Base-by-base conservation (phyloP, 2,329 filamentous ascomycete species). In the Penicillium sp. region DNA sequence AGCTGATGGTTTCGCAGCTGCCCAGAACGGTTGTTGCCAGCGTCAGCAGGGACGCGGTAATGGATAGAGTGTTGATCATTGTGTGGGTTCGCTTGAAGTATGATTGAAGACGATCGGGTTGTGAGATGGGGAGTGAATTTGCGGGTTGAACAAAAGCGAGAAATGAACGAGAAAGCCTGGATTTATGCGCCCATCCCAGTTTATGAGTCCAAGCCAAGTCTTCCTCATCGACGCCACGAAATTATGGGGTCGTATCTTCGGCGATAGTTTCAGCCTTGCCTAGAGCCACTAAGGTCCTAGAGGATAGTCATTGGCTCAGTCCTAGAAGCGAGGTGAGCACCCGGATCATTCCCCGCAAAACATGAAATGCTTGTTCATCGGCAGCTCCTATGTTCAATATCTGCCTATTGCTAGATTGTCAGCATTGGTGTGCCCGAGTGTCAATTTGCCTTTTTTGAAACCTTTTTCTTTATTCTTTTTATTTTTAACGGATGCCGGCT, bases 1-100 rank as follows among this genome's bases (percentile, higher is more conserved):
- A 60, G 47, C 53, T 56, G 48, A 46, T 38, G 28, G 48, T 45
- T 23, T 29, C 28, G 41, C 52, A 54, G 13, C 34, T 51, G 24
- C 42, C 56, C 18, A 52, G 29, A 46, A 36, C 54, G 41, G 46
- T 50, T 12, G 41, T 43, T 7, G 54, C 54, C 21, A 56, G 54
- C 41, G 53, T 47, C 29, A 56, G 39, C 29, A 53, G 39, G 3
- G 54, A 49, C 38, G 45, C 21, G 15, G 42, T 45, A 12, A 42
- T 47, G 18, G 49, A 15, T 18, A 52, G 23, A 3, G 33, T 9
- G 7, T 36, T 36, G 33, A 16, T n/a, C 33, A 36, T 36, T 18
- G n/a, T 9, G 33, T 18, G 8, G n/a, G n/a, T 18, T 36, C 18
- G n/a, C 28, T 9, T 29, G 4, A 12, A 15, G 4, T 33, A 2